phyloP scores from a whole-genome alignment of 2,329 filamentous ascomycete species.

The Pseudocercospora ulei region DNA sequence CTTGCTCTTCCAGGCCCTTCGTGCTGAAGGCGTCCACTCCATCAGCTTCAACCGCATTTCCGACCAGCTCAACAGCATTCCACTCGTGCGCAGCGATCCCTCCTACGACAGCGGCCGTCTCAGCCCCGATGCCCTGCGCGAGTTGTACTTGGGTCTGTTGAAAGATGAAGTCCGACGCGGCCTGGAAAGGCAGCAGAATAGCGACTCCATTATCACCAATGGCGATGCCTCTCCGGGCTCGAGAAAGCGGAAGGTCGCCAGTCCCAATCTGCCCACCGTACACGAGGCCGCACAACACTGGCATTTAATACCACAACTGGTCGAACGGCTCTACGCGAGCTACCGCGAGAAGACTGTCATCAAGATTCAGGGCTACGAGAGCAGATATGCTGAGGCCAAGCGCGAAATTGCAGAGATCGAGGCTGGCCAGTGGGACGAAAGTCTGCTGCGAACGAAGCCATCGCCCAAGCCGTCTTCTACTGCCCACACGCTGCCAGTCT shows the following conservation, averaged over 20 bases:
- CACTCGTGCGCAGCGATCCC: conserved; percentile 58
- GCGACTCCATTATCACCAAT: conserved; percentile 32
- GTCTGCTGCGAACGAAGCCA: conserved; percentile 26
- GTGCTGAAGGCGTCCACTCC: conserved; percentile 55
- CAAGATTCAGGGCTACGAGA: conserved; percentile 66
- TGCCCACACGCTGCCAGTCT: conserved; percentile 21
- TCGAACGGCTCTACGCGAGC: conserved; percentile 62
- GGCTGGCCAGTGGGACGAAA: conserved; percentile 47
- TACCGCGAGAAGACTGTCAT: conserved; percentile 62
- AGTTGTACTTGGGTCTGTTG: conserved; percentile 66
- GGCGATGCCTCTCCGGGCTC: conserved; percentile 45
- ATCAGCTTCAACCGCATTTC: conserved; percentile 62
- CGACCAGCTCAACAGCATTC: conserved; percentile 61
- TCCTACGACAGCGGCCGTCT: conserved; percentile 66
- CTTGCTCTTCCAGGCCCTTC: conserved; percentile 71
- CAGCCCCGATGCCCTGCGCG: conserved; percentile 65
- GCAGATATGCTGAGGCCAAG: conserved; percentile 49
- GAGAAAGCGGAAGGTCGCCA: conserved; percentile 65
- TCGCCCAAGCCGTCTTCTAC: conserved; percentile 24
- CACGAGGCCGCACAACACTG: conserved; percentile 57
- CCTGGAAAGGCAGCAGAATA: conserved; percentile 28
- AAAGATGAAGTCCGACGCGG: conserved; percentile 56
- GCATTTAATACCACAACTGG: conserved; percentile 59
- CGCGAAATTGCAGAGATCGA: conserved; percentile 61
- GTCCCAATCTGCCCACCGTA: conserved; percentile 54